Percentiles rank a stretch among this genome's conserved stretches.
Evolutionary conservation across 1,139 yeast genomes (phyloP).

Genomic region (Saccharomyces uvarum): DNA sequence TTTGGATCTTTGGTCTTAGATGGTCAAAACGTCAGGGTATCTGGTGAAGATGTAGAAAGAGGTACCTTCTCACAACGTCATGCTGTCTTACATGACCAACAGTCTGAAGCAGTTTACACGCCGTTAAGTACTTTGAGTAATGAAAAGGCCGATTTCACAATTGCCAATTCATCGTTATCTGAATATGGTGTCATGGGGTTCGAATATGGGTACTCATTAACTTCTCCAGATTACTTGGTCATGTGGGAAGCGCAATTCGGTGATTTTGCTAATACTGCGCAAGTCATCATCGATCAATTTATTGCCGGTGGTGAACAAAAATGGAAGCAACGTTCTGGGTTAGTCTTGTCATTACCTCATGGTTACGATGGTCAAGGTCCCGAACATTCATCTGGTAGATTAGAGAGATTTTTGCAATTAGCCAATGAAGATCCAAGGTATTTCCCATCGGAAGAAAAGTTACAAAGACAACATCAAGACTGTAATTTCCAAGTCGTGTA

Average conservation of each 20-base stretch:
- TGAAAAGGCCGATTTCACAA: slow-evolving; percentile 79
- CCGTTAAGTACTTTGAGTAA: slow-evolving; percentile 76
- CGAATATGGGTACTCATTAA: slow-evolving; percentile 96
- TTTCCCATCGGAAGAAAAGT: slow-evolving; percentile 84
- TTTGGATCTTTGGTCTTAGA: slow-evolving; percentile 87
- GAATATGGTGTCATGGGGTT: slow-evolving; percentile 99
- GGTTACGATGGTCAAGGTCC: slow-evolving; percentile 99
- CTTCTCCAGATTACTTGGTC: slow-evolving; percentile 93
- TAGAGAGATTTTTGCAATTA: slow-evolving; percentile 92
- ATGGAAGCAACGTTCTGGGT: slow-evolving; percentile 98
- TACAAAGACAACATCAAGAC: slow-evolving; percentile 97
- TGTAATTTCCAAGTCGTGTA: slow-evolving; percentile 96
- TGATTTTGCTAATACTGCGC: slow-evolving; percentile 99
- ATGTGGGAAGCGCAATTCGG: slow-evolving; percentile 99
- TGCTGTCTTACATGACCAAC: slow-evolving; percentile 95
- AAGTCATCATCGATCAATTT: slow-evolving; percentile 94
- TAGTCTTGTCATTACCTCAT: slow-evolving; percentile 92
- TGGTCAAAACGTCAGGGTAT: slow-evolving; percentile 93
- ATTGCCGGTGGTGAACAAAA: slow-evolving; percentile 95
- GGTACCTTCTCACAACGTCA: slow-evolving; percentile 99
- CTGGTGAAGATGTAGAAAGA: slow-evolving; percentile 99
- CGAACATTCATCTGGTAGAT: slow-evolving; percentile 96
- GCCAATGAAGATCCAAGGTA: slow-evolving; percentile 92
- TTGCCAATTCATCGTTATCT: slow-evolving; percentile 92
- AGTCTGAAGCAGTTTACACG: slow-evolving; percentile 70